phyloP scores from a whole-genome alignment of 176 grass and related monocot genomes.

The Aegilops tauschii region DNA sequence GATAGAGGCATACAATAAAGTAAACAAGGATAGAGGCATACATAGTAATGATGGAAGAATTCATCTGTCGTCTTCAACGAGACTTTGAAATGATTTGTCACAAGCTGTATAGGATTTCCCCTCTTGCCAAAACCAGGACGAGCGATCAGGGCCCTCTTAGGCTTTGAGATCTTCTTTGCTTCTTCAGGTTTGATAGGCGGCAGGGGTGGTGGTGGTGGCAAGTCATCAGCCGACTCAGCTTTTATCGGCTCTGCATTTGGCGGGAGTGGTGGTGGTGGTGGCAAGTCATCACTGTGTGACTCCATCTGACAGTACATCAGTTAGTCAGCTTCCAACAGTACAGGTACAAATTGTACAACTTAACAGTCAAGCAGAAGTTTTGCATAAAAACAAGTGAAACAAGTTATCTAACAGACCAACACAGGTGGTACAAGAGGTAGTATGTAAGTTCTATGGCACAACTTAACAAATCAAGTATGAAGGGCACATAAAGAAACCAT shows the following conservation, averaged over 20 bases:
- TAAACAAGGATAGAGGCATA: slow-evolving; percentile 23
- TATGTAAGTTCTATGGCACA: no score
- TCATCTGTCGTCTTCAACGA: slow-evolving; percentile 43
- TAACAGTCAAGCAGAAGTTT: not conserved
- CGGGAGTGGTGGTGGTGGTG: slow-evolving; percentile 30
- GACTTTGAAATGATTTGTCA: slow-evolving; percentile 76
- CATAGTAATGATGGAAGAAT: slow-evolving; percentile 72
- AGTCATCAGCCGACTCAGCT: not conserved
- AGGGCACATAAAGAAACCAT: no score
- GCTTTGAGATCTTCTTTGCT: slow-evolving; percentile 29
- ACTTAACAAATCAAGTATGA: no score
- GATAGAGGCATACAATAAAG: not conserved
- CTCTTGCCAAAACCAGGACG: slow-evolving; percentile 51
- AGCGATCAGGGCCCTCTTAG: slow-evolving; percentile 38
- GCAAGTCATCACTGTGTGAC: slow-evolving; percentile 38
- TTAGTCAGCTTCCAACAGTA: not conserved
- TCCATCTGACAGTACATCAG: slow-evolving; percentile 35
- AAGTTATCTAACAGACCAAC: not conserved
- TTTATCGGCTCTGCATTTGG: slow-evolving; percentile 9
- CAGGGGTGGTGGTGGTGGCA: slow-evolving; percentile 21
- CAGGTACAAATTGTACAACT: not conserved
- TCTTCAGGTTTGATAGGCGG: slow-evolving; percentile 34
- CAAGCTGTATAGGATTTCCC: slow-evolving; percentile 44
- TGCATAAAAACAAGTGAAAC: slow-evolving; percentile 10
- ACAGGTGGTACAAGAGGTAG: not conserved